Base-by-base conservation (phyloP, 371 early-diverging fungal species). In the Rhizopus sp. region DNA sequence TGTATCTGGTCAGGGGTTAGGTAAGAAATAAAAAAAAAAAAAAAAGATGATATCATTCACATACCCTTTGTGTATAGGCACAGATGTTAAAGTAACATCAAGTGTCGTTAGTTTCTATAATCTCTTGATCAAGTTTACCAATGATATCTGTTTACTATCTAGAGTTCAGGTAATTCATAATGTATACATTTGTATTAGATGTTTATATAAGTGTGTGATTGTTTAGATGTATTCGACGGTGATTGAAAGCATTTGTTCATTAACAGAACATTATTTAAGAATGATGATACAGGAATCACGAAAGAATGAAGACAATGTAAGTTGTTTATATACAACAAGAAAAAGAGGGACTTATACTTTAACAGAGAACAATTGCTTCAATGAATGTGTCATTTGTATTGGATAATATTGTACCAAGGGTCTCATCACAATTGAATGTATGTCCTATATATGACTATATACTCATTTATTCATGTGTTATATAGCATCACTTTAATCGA, bases 61-160 rank as follows among this genome's bases (percentile, higher is more conserved):
- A 34, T 3, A 33, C 16, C 23, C 6, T 5, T 31, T 7, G 12
- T 51, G 1, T 15, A 13, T 39, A 69, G 60, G 78, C 51, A 44
- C 72, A 7, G 75, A 77, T 54, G 73, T 75, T 10, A 66, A 66
- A 33, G 72, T 85, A 15, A 81, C 83, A 1, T 78, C 84, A 2
- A 85, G 83, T 60, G 79, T 82, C 51, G 80, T 84, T 4, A 75
- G 72, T 31, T 85, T 84, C 58, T 86, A 91, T 62, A 85, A 85
- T 33, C 66, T 90, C 13, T 69, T 95, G 75, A 76, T 88, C 23
- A 88, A 86, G 49, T 95, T 91, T 83, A 88, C 89, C 29, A 81
- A 85, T 57, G 93, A 93, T 55, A 78, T 88, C 46, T 85, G 89
- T 33, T 63, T 88, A 23, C 65, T 91, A 37, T 83, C 88, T 44